Base-by-base conservation (phyloP, 495 filamentous ascomycete species). In the Lasiosphaeria ovina region DNA sequence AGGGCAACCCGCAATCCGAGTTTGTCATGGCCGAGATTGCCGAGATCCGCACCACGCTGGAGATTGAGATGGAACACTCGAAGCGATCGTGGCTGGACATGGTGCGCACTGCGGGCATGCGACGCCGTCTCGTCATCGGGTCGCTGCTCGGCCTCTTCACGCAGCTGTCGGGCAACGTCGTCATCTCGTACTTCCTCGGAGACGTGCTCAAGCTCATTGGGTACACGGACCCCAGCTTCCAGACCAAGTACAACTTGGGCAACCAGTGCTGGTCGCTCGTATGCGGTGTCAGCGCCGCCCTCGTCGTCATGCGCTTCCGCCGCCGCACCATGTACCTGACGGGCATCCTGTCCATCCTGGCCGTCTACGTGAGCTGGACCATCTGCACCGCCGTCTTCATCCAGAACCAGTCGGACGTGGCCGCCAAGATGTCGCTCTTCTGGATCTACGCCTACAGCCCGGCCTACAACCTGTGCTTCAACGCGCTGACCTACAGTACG, bases 391-490 rank as follows among this genome's bases (percentile, higher is more conserved):
- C 76, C 35, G 67, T 76, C 48, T 72, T 79, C 6, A 75, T 80
- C 4, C 73, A 63, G 3, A 52, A 61, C 63, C 45, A 68, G 4
- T 65, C 69, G 4, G 70, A 73, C 44, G 58, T 72, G 7, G 71
- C 71, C 16, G 76, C 77, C 33, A 77, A 75, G 51, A 38, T 82
- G 32, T 79, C 78, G 36, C 60, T 81, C 16, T 83, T 87, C 72
- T 87, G 85, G 65, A 87, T 87, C 53, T 89, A 87, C 60, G 72
- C 74, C n/a, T 88, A 87, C 63, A 79, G 76, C 0, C 85, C 85
- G 12, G 81, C 80, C 42, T 88, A 88, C 54, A 88, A 79, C 61
- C 74, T 88, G 51, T 85, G 83, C 44, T 87, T 87, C 61, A 88
- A 88, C 57, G 85, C 85, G n/a, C 73, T 88, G 53, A 86, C 85